A percentile compares a stretch with the other conserved stretches of the same genome.
phyloP scores from a whole-genome alignment of 73 alveolate species.

The Symbiodinium natans region DNA sequence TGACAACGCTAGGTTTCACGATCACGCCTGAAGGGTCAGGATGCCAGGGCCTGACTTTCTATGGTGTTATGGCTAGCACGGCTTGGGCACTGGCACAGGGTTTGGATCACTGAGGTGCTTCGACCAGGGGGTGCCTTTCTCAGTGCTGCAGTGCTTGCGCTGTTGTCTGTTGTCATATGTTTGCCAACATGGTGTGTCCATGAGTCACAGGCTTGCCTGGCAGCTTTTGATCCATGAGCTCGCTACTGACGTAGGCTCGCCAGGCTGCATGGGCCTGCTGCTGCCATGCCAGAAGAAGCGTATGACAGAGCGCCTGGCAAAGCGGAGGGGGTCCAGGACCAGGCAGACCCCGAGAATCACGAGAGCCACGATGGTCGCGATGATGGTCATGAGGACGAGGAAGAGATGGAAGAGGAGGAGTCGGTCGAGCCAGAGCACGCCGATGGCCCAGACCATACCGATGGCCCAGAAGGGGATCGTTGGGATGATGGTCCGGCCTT shows the following conservation, averaged over 20 bases:
- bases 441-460: too few species aligned
- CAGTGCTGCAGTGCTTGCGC: not conserved
- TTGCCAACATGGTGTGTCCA: too few species aligned
- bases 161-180: not conserved
- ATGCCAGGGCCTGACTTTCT: constrained; percentile 16
- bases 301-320: too few species aligned
- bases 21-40: constrained; percentile 90
- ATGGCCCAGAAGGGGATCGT: not conserved
- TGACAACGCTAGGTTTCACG: constrained; percentile 65
- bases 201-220: too few species aligned
- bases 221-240: too few species aligned
- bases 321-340: too few species aligned
- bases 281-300: too few species aligned
- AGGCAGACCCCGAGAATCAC: too few species aligned
- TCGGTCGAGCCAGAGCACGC: not conserved
- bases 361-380: too few species aligned
- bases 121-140: not conserved
- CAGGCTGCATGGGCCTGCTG: too few species aligned
- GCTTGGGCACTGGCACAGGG: too few species aligned
- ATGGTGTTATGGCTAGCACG: not conserved
- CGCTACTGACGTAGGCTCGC: too few species aligned
- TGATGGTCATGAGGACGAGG: not conserved
- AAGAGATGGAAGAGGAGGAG: not conserved
- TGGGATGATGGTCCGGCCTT: not conserved
- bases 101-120: not conserved